Evolutionary conservation across 306 rosid species (phyloP).

Genomic region (Alnus glutinosa): DNA sequence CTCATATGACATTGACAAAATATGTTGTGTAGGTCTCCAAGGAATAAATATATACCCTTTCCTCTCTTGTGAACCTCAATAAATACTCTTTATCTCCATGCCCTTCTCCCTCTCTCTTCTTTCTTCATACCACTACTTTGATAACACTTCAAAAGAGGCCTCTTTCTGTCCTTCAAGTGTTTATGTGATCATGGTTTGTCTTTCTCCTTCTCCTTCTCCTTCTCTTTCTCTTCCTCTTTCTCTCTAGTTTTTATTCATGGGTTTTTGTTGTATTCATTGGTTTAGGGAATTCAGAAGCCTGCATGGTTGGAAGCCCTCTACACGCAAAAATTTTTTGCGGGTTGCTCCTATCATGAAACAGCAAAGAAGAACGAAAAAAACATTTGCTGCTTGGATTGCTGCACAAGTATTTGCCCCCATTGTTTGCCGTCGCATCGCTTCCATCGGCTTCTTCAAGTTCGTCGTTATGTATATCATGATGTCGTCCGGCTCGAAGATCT

Average conservation of each 20-base stretch:
- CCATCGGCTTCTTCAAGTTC: constrained; percentile 95
- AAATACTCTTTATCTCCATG: constrained; percentile 52
- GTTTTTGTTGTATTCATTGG: neutral
- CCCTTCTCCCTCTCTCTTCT: constrained; percentile 30
- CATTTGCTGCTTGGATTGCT: constrained; percentile 92
- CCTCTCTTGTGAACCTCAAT: constrained; percentile 68
- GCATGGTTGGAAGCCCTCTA: constrained; percentile 99
- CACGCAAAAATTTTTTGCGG: constrained; percentile 71
- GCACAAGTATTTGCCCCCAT: constrained; percentile 90
- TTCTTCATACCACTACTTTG: constrained; percentile 15
- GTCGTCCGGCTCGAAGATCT: constrained; percentile 95
- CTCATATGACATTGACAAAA: constrained; percentile 42
- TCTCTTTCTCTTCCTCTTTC: neutral
- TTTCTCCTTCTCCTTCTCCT: neutral
- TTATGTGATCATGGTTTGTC: constrained; percentile 70
- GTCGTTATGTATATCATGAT: constrained; percentile 94
- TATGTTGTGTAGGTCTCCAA: constrained; percentile 48
- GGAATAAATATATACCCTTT: constrained; percentile 53
- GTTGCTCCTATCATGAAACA: constrained; percentile 75
- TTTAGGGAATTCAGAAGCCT: constrained; percentile 82
- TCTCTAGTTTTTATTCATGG: too few species aligned
- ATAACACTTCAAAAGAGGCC: constrained; percentile 23
- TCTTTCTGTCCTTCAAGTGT: constrained; percentile 28
- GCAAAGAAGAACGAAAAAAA: constrained; percentile 93
- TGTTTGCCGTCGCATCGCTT: constrained; percentile 85